Base-by-base conservation (phyloP, 225 moss, liverwort and hornwort species). In the Polytrichum formosum region DNA sequence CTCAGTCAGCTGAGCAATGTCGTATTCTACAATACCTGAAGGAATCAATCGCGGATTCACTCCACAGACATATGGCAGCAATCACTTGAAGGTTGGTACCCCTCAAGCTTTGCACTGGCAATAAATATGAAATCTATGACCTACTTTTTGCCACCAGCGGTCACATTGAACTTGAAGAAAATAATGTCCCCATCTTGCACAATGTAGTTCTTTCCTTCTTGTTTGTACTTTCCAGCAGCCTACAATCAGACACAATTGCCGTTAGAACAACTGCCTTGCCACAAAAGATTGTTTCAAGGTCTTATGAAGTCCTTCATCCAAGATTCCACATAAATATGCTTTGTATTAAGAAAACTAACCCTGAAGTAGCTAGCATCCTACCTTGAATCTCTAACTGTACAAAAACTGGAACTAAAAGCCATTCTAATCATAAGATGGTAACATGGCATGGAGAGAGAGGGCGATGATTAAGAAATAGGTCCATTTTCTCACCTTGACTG, bases 101-200 rank as follows among this genome's bases (percentile, higher is more conserved):
- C 46, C 46, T 46, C 46, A 4, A 46, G 64, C 26, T 18, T 64
- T 63, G 63, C 46, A 13, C 63, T 9, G 26, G 63, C 18, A 28
- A 63, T 13, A 26, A 63, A 26, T 22, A 28, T 23, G 27, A 26
- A 26, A 35, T 26, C 75, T 56, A 54, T 55, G 4, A 37, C 27
- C 82, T 88, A 90, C 72, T 93, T 94, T 75, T 97, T 97, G 46
- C 94, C 94, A 0, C 90, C 87, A 6, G 94, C 86, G n/a, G 98
- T 88, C 26, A 98, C 94, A 78, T 98, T 98, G 67, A 98, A 98
- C 82, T 98, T 98, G 80, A 98, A 98, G 71, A 94, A 92, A 63
- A 98, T 98, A 22, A 98, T 82, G 65, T 97, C 97, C 26, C 92
- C 97, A 79, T 97, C 97, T 76, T 87, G 86, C 18, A 97, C 97